These are phyloP conservation scores for Picea abies DNA, from an alignment of 83 land plant genomes.

Conservation along the genomic window DNA sequence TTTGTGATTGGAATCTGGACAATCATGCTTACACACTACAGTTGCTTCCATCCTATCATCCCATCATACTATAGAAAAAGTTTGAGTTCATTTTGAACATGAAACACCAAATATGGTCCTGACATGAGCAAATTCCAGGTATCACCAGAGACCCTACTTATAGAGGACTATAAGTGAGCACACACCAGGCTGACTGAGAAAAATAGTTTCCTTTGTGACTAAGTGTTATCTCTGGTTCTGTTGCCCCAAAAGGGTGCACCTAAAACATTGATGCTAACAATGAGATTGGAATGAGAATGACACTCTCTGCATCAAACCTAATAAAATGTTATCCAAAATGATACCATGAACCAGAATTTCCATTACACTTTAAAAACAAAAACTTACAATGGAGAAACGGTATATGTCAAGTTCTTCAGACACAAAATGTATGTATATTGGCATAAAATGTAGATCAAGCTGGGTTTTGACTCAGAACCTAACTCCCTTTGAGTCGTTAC, in stretches of 20 bases:
- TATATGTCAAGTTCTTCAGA: neutral
- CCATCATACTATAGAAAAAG: too few relatives aligned
- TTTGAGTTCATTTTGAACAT: too few relatives aligned
- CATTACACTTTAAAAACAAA: neutral
- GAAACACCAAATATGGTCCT: too few relatives aligned
- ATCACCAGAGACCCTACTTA: too few relatives aligned
- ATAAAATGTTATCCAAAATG: neutral
- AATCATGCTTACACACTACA: too few relatives aligned
- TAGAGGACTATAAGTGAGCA: too few relatives aligned
- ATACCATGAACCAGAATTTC: neutral
- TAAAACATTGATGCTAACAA: conserved; percentile 3
- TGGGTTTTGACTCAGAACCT: neutral
- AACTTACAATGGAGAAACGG: neutral
- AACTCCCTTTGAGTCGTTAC: neutral
- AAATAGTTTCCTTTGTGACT: too few relatives aligned
- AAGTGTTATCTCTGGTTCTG: neutral
- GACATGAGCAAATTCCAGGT: too few relatives aligned
- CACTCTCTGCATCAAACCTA: neutral
- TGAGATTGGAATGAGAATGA: neutral
- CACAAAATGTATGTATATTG: neutral
- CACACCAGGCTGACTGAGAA: too few relatives aligned
- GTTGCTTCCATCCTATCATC: too few relatives aligned
- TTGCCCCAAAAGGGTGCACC: neutral
- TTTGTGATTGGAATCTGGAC: too few relatives aligned
- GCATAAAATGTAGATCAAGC: neutral